A percentile compares a stretch with the other conserved stretches of the same genome.
phyloP scores from a whole-genome alignment of 257 asterid species.

The Solanum acaule region DNA sequence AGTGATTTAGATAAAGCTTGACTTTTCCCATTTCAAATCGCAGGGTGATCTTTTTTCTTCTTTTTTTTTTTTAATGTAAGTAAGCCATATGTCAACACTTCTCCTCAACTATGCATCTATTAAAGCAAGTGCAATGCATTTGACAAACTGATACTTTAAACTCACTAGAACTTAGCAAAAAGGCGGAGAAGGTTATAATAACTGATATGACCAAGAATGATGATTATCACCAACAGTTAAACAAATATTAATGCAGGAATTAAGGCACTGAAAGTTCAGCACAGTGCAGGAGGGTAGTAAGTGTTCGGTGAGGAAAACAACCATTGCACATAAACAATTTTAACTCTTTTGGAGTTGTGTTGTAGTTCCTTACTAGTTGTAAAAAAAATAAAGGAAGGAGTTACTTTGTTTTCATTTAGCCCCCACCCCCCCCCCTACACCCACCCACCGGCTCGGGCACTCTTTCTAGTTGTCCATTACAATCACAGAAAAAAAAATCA shows the following conservation, averaged over 20 bases:
- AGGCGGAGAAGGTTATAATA: not conserved
- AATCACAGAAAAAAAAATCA: not conserved
- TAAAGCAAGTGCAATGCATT: not conserved
- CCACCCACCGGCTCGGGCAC: no score
- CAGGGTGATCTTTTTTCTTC: not conserved
- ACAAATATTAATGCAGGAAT: not conserved
- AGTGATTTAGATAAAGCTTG: not conserved
- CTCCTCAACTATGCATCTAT: not conserved
- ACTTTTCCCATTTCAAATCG: not conserved
- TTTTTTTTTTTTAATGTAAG: not conserved
- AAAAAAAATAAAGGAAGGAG: no score
- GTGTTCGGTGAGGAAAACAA: not conserved
- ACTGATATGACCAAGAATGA: not conserved
- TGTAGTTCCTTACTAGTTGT: no score
- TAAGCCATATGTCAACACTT: not conserved
- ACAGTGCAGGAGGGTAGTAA: not conserved
- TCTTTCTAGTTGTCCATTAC: not conserved
- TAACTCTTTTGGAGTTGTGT: not conserved
- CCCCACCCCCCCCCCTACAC: fast-evolving
- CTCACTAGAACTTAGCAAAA: not conserved
- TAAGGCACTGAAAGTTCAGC: not conserved
- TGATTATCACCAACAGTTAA: not conserved
- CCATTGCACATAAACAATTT: not conserved
- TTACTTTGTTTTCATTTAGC: not conserved
- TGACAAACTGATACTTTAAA: not conserved